These are phyloP conservation scores for Termitomyces bulborhizus DNA, from an alignment of 768 basidiomycete genomes.

Conservation along the genomic window DNA sequence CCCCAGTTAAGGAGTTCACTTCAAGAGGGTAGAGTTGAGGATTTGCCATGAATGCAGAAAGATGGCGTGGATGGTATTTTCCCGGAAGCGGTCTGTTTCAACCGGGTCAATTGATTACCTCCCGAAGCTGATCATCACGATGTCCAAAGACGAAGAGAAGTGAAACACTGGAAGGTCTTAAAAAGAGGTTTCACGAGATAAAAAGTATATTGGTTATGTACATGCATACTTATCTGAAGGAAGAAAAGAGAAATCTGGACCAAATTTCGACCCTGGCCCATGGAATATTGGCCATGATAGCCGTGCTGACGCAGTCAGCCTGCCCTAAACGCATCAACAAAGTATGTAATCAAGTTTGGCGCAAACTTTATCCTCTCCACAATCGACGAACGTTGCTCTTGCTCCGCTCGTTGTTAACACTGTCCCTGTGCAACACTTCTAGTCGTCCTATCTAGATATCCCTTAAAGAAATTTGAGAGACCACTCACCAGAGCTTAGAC, in stretches of 20 bases:
- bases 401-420: slow-evolving; percentile 13
- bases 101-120: not conserved
- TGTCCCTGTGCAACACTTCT: slow-evolving; percentile 23
- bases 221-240: no score
- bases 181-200: no score
- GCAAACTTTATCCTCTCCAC: slow-evolving; percentile 30
- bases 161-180: not conserved
- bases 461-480: slow-evolving; percentile 15
- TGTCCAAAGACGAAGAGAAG: no score
- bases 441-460: slow-evolving; percentile 18
- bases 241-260: not conserved
- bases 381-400: slow-evolving; percentile 29
- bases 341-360: slow-evolving; percentile 22
- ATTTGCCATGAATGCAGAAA: slow-evolving; percentile 14
- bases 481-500: slow-evolving; percentile 36
- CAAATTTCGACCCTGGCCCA: not conserved
- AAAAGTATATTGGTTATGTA: not conserved
- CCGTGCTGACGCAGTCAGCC: slow-evolving; percentile 13
- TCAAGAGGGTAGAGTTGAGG: slow-evolving; percentile 27
- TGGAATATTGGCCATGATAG: not conserved
- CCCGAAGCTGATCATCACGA: no score
- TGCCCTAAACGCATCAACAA: slow-evolving; percentile 39
- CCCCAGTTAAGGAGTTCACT: slow-evolving; percentile 26
- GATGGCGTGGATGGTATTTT: no score
- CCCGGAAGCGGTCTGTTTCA: no score